Evolutionary conservation across 176 grass and related monocot genomes (phyloP).

Genomic region (Phoenix roebelenii): DNA sequence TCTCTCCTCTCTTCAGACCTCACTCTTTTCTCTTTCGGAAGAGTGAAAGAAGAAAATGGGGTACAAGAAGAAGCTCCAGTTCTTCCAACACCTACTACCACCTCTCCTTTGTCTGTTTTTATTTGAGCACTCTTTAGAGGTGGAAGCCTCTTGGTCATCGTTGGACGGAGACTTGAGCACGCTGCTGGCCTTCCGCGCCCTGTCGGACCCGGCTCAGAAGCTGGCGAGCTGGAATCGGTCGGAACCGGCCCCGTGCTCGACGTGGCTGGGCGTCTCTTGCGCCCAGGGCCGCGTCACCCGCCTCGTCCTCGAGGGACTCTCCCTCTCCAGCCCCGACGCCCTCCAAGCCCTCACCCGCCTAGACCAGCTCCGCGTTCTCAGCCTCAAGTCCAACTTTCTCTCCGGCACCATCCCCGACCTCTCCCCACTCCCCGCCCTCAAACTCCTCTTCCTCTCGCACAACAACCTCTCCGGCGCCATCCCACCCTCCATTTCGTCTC

Average conservation of each 20-base stretch:
- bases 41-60: no score
- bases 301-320: slow-evolving; percentile 61
- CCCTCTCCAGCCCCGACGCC: slow-evolving; percentile 33
- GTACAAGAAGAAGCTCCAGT: no score
- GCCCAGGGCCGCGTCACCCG: slow-evolving; percentile 58
- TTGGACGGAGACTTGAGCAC: slow-evolving; percentile 42
- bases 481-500: slow-evolving; percentile 31
- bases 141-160: slow-evolving; percentile 28
- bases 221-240: slow-evolving; percentile 58
- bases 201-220: slow-evolving; percentile 27
- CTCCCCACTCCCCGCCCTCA: slow-evolving; percentile 50
- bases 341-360: slow-evolving; percentile 37
- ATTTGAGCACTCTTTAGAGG: not conserved
- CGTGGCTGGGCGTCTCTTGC: slow-evolving; percentile 69
- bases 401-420: slow-evolving; percentile 64
- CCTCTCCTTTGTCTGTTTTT: slow-evolving; percentile 8
- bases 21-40: no score
- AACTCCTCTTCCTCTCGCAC: slow-evolving; percentile 71
- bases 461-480: slow-evolving; percentile 56
- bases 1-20: no score
- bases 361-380: slow-evolving; percentile 72
- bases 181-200: slow-evolving; percentile 45
- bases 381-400: slow-evolving; percentile 66
- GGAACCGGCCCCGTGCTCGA: slow-evolving; percentile 41
- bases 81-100: not conserved